Evolutionary conservation across 352 stramenopile species (phyloP), one percentile per base, ranked within the genome.

Genomic region (Globisporangium acanthophoron): DNA sequence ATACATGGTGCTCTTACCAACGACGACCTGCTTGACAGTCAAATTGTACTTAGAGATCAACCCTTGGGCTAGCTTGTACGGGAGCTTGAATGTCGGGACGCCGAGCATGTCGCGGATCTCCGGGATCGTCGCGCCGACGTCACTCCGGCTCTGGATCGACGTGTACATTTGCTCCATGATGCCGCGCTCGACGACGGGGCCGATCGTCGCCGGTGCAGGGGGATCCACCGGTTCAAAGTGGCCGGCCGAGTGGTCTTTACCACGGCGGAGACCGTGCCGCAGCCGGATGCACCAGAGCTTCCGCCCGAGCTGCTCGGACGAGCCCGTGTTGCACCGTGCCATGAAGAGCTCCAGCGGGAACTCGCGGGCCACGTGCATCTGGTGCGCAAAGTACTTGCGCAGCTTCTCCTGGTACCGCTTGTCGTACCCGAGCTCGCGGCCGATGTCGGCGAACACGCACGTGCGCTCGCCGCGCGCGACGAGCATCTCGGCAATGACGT

Each of bases 401-500:
- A 94, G 62, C 40, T 88, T 85, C 53, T 92, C 82, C 56, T 94
- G 85, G 15, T 87, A 73, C 6, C 80, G 76, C 62, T 94, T 94
- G 33, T 70, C 67, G 41, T 85, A 88, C 7, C 80, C 82, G 35
- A 94, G 65, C 41, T 92, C 82, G n/a, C 82, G 81, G 1, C 80
- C 85, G 55, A 94, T 88, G 41, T 94, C 82, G n/a, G 85, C 80
- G 65, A 94, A 88, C 33, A 94, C 82, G 54, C 80, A 90, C 24
- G 78, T 90, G 21, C 66, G 62, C 57, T 90, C 77, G 29, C 78
- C 77, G 52, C 82, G 80, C 33, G 73, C 64, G n/a, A 66, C 65
- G 45, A 94, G 66, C 58, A 91, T 84, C 13, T 73, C 67, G 1
- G 81, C 79, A 41, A 94, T 91, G 31, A 78, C 67, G 37, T 82